Evolutionary conservation across 2,329 filamentous ascomycete species (phyloP), one percentile per base, ranked within the genome.

Genomic region (Aspergillus nomiae): DNA sequence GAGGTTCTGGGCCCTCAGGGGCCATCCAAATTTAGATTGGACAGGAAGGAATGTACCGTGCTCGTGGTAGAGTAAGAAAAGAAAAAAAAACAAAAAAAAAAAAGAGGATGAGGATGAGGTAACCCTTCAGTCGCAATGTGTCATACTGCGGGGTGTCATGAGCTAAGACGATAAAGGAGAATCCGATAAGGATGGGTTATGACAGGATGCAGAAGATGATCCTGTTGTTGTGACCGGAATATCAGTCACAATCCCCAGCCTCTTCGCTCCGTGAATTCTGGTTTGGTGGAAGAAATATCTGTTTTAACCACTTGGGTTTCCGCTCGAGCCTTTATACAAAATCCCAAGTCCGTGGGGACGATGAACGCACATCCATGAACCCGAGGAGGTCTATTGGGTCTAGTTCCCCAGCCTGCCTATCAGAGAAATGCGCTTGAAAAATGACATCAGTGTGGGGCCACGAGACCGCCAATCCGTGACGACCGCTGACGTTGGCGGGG

Each of bases 1-100:
- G 54, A 63, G 63, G 70, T 65, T 61, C 68, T 70, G 68, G 69
- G 62, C 70, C 69, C 64, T 61, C 55, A 56, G 62, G 64, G 65
- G 64, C 68, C 68, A 54, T 56, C 54, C 51, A 58, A 59, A 16
- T 56, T 55, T 55, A 55, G 48, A 19, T n/a, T 28, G 38, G 58
- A 34, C 34, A 30, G 21, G 12, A 28, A 48, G 24, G 12, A 48
- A 28, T 48, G 21, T 48, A 48, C 48, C 48, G 48, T 10, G 26
- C 26, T 51, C 48, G 10, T 51, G 48, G 48, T 51, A 51, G 21
- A 24, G 21, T 24, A 24, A 24, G 21, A 24, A 24, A 24, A 24
- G 2, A 24, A 24, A 24, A 24, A 24, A 24, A 24, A 24, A 24
- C 1, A 24, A 24, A 48, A 48, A 26, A 26, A 24, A n/a, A n/a